Base-by-base conservation (phyloP, 1,284 basidiomycete species). In the Naganishia albida region DNA sequence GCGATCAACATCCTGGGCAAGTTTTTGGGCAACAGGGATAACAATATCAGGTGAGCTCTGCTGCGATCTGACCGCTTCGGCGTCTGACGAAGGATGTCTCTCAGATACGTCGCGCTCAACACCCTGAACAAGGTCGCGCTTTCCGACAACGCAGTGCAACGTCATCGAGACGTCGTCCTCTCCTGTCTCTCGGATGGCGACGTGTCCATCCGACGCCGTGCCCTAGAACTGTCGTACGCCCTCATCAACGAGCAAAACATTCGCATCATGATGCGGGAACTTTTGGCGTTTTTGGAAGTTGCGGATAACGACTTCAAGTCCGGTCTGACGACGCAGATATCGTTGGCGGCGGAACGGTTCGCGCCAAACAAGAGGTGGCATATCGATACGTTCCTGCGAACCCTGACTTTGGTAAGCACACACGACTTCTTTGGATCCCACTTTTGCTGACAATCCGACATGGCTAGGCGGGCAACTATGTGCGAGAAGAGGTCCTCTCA, bases 1-100 rank as follows among this genome's bases (percentile, higher is more conserved):
- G 96, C 96, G 0, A 99, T 99, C 81, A 99, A 99, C 77, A 98
- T 99, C 66, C 84, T 99, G 49, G 96, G 96, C 68, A 99, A 98
- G 80, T 99, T 99, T 82, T 82, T 99, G 72, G 89, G 91, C 74
- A 99, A 99, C 80, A 85, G 92, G 38, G 96, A 99, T 78, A 99
- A 99, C 81, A 99, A 99, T 76, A 99, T 99, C 73, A 87, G 93
- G 90, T 93, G 74, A 64, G 84, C 79, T 38, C 51, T 42, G 20
- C 39, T 53, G 13, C 52, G 56, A 51, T 26, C 62, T 38, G 26
- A 2, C 20, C 12, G 28, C 55, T 4, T 34, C 34, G 38, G 20
- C 38, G 20, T 6, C 53, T 20, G 18, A 56, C 13, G 10, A 51
- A 12, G 48, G 63, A 30, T 40, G 12, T 43, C 7, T 12, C 38